Conservation (phyloP, 106 monocot genomes). For the Dendrobium huoshanense region DNA sequence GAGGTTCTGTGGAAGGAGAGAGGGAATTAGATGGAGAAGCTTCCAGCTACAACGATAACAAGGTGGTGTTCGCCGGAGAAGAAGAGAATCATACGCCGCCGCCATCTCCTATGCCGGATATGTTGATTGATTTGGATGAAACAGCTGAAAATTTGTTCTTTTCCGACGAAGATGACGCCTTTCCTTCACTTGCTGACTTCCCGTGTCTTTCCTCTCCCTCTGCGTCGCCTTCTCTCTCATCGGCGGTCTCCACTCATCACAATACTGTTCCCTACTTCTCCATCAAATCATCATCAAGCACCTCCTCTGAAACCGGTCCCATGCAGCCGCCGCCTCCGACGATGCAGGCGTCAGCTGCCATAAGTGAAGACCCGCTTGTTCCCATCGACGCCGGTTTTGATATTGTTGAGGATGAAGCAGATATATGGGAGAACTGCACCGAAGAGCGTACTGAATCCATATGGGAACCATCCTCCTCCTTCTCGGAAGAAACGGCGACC, state of each 20-base stretch:
- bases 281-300: conserved; percentile 25
- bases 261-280: background rate
- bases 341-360: background rate
- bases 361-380: background rate
- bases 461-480: conserved; percentile 39
- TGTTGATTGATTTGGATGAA: background rate
- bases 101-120: no score
- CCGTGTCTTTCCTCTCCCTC: conserved; percentile 56
- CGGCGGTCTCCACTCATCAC: conserved; percentile 3
- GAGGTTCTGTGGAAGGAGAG: no score
- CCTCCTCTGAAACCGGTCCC: conserved; percentile 14
- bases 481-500: conserved; percentile 7
- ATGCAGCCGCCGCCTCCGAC: conserved; percentile 3
- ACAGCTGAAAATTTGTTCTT: no score
- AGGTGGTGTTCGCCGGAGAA: no score
- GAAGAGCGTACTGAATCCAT: conserved; percentile 20
- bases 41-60: no score
- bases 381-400: background rate
- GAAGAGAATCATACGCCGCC: no score
- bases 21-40: no score
- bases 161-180: conserved; percentile 37
- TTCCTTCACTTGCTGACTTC: conserved; percentile 74
- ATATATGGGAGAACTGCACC: background rate
- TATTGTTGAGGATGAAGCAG: conserved; percentile 1
- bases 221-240: conserved; percentile 19